Evolutionary conservation across 495 filamentous ascomycete species (phyloP).

Genomic region (Articulospora tetracladia): DNA sequence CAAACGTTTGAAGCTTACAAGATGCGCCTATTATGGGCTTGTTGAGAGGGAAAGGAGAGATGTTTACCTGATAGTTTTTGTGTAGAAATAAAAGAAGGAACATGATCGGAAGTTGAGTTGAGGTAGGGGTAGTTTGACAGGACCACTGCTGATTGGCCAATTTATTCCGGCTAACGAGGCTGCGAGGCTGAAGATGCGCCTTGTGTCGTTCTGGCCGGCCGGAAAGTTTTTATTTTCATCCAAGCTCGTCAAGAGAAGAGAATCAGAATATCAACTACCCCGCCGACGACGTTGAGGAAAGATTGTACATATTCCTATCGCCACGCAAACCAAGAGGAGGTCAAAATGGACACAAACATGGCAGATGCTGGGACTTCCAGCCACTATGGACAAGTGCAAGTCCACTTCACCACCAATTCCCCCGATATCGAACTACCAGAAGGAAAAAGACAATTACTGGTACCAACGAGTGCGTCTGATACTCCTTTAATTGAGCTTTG

Average conservation of each 20-base stretch:
- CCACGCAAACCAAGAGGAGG: too few species aligned
- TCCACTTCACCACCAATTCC: conserved; percentile 55
- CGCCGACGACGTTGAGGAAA: background rate
- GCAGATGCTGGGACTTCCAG: conserved; percentile 5
- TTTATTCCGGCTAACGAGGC: background rate
- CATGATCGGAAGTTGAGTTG: too few species aligned
- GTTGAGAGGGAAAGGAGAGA: too few species aligned
- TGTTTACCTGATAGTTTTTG: too few species aligned
- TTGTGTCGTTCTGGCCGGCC: background rate
- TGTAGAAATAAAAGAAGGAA: too few species aligned
- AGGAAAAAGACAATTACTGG: conserved; percentile 46
- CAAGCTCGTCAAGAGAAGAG: background rate
- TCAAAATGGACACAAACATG: conserved; percentile 16
- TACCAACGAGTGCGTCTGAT: conserved; percentile 38
- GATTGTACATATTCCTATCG: background rate
- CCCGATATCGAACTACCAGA: conserved; percentile 54
- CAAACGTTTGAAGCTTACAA: too few species aligned
- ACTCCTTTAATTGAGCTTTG: conserved; percentile 13
- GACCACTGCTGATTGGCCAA: too few species aligned
- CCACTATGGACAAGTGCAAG: conserved; percentile 38
- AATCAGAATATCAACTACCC: background rate
- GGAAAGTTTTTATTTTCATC: background rate
- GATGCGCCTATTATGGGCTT: too few species aligned
- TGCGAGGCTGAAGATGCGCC: background rate
- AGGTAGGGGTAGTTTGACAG: too few species aligned